Evolutionary conservation across 805 yeast species (phyloP), one percentile per base, ranked within the genome.

Genomic region (Kodamaea neixiangensis): DNA sequence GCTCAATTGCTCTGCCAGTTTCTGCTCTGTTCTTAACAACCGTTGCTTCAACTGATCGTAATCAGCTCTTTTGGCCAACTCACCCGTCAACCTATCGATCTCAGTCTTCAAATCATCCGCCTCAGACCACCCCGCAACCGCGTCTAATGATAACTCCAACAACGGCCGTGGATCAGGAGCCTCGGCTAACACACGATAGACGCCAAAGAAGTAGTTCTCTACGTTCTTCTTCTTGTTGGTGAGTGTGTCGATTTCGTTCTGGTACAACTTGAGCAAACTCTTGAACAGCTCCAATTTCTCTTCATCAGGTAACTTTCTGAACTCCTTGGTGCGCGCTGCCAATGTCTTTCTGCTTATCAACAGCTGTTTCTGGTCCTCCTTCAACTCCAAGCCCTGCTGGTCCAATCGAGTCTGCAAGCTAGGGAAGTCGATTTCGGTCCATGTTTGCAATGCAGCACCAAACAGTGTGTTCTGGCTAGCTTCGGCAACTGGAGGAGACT

Each of bases 151-250:
- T 35, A 83, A 78, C 58, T 87, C 87, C 51, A 93, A 70, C 39
- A 92, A 67, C 3, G 96, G 96, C 54, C 79, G 81, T 1, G 98
- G 98, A 69, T 93, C 97, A 0, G 97, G 97, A 0, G 96, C 92
- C 65, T 92, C 97, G 4, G 91, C 89, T 4, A 93, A 71, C 13
- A 82, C 75, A 50, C 89, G 75, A 71, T 93, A 93, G 18, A 89
- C 75, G 15, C 84, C 82, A 64, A 91, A 81, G 61, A 94, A 86
- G 25, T 83, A 77, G 35, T 78, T 73, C 61, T 94, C 98, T 1
- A 88, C 82, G 42, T 67, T 73, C 62, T 92, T 89, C 49, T 89
- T 83, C 55, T 94, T 82, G 57, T 82, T 81, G 1, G 97, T 89
- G 56, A 93, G 73, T 39, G 76, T 72, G 65, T 93, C 99, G 60